Evolutionary conservation across 1,139 yeast genomes (phyloP).

Genomic region (Waltiozyma sp.): DNA sequence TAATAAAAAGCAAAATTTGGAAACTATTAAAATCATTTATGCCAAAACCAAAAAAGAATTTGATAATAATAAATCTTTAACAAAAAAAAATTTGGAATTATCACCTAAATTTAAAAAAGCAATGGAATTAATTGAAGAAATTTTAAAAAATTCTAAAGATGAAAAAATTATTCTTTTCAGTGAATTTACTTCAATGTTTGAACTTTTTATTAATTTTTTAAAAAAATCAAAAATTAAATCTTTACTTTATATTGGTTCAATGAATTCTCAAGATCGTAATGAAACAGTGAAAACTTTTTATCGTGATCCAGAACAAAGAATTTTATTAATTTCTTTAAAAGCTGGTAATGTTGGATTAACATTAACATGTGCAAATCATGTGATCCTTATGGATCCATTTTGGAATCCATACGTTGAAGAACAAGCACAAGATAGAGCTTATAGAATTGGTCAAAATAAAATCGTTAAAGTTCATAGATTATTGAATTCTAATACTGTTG

Average conservation of each 20-base stretch:
- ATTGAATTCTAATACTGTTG: slow-evolving; percentile 59
- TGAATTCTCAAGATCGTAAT: slow-evolving; percentile 59
- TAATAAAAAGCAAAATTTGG: slow-evolving; percentile 24
- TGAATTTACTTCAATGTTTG: slow-evolving; percentile 74
- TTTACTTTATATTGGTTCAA: slow-evolving; percentile 71
- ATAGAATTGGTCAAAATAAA: slow-evolving; percentile 79
- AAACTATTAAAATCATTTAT: slow-evolving; percentile 16
- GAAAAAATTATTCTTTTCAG: slow-evolving; percentile 74
- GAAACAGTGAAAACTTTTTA: slow-evolving; percentile 53
- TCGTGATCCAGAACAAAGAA: slow-evolving; percentile 36
- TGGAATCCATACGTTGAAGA: slow-evolving; percentile 97
- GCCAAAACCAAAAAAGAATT: slow-evolving; percentile 24
- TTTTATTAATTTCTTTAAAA: slow-evolving; percentile 65
- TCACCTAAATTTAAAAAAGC: slow-evolving; percentile 49
- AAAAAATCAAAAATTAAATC: slow-evolving; percentile 34
- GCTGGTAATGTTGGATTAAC: slow-evolving; percentile 95
- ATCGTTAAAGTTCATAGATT: slow-evolving; percentile 68
- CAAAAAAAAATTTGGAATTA: slow-evolving; percentile 24
- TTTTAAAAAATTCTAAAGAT: slow-evolving; percentile 31
- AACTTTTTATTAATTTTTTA: slow-evolving; percentile 51
- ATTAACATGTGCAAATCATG: slow-evolving; percentile 86
- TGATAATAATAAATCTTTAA: slow-evolving; percentile 11
- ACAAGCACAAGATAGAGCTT: slow-evolving; percentile 93
- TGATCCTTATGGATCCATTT: slow-evolving; percentile 82
- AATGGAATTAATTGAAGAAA: slow-evolving; percentile 33